These are phyloP conservation scores for Flaveria robusta DNA, from an alignment of 129 eudicot genomes.

Conservation along the genomic window DNA sequence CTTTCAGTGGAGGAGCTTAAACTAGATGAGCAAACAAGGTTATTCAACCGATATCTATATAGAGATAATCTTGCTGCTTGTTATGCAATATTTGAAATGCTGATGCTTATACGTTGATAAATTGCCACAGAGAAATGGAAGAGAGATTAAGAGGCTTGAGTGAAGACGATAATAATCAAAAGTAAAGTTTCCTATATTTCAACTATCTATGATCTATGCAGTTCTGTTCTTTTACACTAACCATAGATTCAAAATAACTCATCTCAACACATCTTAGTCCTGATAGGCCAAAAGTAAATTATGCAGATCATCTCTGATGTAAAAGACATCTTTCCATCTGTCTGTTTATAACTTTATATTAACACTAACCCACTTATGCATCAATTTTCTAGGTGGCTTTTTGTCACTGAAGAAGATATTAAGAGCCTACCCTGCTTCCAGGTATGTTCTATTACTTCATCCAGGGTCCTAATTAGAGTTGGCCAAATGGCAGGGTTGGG, in stretches of 20 bases:
- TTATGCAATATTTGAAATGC: slow-evolving; percentile 9
- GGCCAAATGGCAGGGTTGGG: not conserved
- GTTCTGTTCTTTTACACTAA: not conserved
- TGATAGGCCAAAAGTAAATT: not conserved
- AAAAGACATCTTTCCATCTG: slow-evolving; percentile 2
- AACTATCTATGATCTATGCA: not conserved
- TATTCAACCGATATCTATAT: not conserved
- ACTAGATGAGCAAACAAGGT: slow-evolving; percentile 91
- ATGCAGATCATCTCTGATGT: not conserved
- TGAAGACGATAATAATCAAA: slow-evolving; percentile 80
- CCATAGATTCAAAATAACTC: not conserved
- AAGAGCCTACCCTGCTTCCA: slow-evolving; percentile 83
- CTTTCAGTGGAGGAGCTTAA: slow-evolving; percentile 73
- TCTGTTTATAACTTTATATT: slow-evolving; percentile 8
- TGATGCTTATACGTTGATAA: slow-evolving; percentile 33
- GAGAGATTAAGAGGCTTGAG: slow-evolving; percentile 77
- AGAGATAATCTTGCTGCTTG: not conserved
- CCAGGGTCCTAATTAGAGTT: slow-evolving; percentile 8
- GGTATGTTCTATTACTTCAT: slow-evolving; percentile 41
- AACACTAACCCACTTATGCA: slow-evolving; percentile 11
- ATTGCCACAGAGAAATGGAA: slow-evolving; percentile 80
- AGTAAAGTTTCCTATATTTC: slow-evolving; percentile 40
- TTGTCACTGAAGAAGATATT: slow-evolving; percentile 92
- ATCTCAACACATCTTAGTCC: not conserved
- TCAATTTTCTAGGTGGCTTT: slow-evolving; percentile 68